Evolutionary conservation across 2,329 filamentous ascomycete genomes (phyloP), one percentile per base, ranked within the genome.

Genomic region (Waltergamsia citrina): DNA sequence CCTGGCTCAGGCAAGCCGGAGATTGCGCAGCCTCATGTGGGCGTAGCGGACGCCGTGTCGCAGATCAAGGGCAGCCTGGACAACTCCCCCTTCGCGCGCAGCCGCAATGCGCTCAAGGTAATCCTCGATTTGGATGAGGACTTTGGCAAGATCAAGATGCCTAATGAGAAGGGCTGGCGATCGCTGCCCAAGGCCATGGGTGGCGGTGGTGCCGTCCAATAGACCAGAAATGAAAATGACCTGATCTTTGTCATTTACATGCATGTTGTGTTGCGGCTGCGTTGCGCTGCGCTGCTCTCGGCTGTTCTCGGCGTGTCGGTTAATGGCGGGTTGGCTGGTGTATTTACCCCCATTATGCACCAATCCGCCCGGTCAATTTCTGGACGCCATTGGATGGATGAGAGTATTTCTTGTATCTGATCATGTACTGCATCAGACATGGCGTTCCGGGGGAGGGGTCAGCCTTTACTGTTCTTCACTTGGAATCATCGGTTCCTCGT

Each of bases 121-220:
- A 90, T 96, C 16, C 74, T 95, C 32, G 90, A 96, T 57, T 67
- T 96, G 40, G 90, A 96, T 53, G 81, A 92, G 62, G 84, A 93
- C 54, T 95, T 96, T 66, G 90, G 90, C 41, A 75, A 78, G 45
- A 63, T 83, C 39, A 77, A 74, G 58, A 52, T 84, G 39, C 70
- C 71, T 12, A 62, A 65, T 45, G 60, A 66, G 42, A 56, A 66
- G 47, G 56, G 60, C 22, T 76, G 71, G 72, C 67, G 67, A 51
- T 57, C 61, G 16, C 44, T 77, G 46, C 71, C 71, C 15, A 57
- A 54, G 33, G 52, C 63, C 40, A 67, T 75, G 48, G 61, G 63
- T 24, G 64, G 62, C 23, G 54, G 29, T 12, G 29, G 29, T 19
- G 12, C 11, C 17, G 17, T 15, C 8, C 12, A 12, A 30, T 30